phyloP scores from a whole-genome alignment of 139 green algal species.

The Monoraphidium neglectum region DNA sequence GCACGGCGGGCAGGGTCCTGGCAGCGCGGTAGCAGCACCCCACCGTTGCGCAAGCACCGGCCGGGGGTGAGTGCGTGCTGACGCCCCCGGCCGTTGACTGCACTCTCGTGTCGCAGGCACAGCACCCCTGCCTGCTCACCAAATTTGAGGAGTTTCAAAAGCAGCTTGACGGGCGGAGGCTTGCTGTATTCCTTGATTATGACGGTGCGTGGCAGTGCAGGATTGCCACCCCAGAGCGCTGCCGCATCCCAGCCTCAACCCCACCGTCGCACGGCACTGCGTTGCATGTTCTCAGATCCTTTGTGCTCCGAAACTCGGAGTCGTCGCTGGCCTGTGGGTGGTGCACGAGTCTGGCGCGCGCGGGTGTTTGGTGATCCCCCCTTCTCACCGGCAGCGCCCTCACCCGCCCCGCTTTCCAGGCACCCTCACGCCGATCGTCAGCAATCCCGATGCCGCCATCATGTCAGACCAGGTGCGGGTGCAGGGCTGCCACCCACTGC shows the following conservation, averaged over 20 bases:
- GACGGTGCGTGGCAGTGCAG: no score
- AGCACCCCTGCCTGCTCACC: constrained; percentile 67
- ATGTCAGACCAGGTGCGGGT: constrained; percentile 75
- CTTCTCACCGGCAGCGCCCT: not conserved
- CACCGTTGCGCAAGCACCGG: no score
- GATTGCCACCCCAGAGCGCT: constrained; percentile 32
- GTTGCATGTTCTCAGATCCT: not conserved
- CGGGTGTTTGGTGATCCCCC: not conserved
- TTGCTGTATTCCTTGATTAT: constrained; percentile 97
- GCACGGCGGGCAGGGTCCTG: no score
- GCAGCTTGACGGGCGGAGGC: constrained; percentile 64
- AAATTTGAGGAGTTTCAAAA: constrained; percentile 59
- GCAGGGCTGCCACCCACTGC: no score
- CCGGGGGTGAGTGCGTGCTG: no score
- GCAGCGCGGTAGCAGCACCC: no score
- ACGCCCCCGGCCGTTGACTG: not conserved
- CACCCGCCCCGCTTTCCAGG: constrained; percentile 50
- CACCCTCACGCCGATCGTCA: constrained; percentile 97
- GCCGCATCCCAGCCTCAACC: not conserved
- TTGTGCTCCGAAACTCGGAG: not conserved
- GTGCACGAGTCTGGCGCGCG: not conserved
- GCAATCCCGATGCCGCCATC: constrained; percentile 89
- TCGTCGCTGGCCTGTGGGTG: not conserved
- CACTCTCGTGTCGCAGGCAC: constrained; percentile 42
- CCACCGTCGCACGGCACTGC: no score